Evolutionary conservation across 129 eudicot genomes (phyloP).

Genomic region (Arctium minus): DNA sequence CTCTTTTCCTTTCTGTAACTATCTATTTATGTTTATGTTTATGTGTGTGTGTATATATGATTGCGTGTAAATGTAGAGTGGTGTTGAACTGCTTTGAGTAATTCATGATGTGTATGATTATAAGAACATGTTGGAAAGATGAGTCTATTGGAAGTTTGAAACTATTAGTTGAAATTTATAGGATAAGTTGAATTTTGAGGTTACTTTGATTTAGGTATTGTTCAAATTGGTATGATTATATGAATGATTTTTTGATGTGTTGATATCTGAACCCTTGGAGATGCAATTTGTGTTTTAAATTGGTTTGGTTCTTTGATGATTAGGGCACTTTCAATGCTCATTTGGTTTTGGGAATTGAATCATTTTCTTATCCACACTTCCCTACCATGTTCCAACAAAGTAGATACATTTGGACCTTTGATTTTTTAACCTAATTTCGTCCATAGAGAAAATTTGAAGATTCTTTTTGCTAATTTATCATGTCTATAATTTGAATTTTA

Average conservation of each 20-base stretch:
- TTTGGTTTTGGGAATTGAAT: neutral
- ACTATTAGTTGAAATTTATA: neutral
- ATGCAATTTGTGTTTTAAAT: conserved; percentile 1
- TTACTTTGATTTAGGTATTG: conserved; percentile 12
- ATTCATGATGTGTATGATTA: conserved; percentile 3
- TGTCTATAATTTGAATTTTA: neutral
- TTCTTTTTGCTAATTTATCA: neutral
- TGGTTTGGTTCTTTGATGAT: conserved; percentile 5
- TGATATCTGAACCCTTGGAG: neutral
- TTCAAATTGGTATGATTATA: neutral
- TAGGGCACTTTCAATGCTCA: too few relatives aligned
- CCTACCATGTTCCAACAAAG: too few relatives aligned
- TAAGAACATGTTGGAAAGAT: neutral
- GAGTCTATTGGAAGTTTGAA: neutral
- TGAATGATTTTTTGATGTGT: neutral
- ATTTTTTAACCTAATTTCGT: neutral
- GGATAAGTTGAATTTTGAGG: neutral
- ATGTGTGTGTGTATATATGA: neutral
- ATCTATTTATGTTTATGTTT: neutral
- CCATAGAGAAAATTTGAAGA: neutral
- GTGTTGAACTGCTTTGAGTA: neutral
- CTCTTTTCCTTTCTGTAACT: neutral
- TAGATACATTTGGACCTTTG: too few relatives aligned
- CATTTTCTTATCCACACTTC: too few relatives aligned
- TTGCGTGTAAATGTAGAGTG: neutral